phyloP scores from a whole-genome alignment of 2,329 filamentous ascomycete genomes.

The Aspergillus caelatus region DNA sequence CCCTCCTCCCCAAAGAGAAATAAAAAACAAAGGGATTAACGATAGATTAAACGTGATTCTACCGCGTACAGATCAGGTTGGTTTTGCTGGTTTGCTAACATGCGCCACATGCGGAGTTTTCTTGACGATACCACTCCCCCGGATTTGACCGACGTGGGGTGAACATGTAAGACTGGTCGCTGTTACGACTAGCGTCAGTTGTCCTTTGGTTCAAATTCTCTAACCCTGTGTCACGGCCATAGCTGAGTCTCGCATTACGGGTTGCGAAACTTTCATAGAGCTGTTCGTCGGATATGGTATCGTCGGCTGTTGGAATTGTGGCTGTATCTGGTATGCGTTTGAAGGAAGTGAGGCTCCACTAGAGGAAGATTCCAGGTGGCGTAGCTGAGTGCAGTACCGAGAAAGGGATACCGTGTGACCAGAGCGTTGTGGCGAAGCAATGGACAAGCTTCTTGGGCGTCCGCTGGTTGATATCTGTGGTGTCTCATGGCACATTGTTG shows the following conservation, averaged over 20 bases:
- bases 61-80: conserved; percentile 18
- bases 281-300: not conserved
- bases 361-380: conserved; percentile 11
- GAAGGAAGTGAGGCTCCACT: not conserved
- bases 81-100: conserved; percentile 22
- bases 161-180: not conserved
- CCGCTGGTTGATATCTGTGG: conserved; percentile 5
- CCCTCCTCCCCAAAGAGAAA: not conserved
- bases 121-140: not conserved
- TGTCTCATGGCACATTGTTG: conserved; percentile 19
- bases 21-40: conserved; percentile 5
- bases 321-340: not conserved
- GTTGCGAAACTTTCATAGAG: not conserved
- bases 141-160: not conserved
- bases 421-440: conserved; percentile 3
- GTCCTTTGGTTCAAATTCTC: not conserved
- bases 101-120: not conserved
- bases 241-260: not conserved
- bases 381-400: conserved; percentile 19
- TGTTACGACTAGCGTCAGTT: not conserved
- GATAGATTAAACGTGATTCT: conserved; percentile 16
- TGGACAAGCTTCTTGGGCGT: conserved; percentile 18
- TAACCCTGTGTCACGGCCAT: not conserved
- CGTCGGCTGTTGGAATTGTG: not conserved
- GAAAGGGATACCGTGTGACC: conserved; percentile 8